These are phyloP conservation scores for Tremella yokohamensis DNA, from an alignment of 768 basidiomycete species.

Conservation along the genomic window DNA sequence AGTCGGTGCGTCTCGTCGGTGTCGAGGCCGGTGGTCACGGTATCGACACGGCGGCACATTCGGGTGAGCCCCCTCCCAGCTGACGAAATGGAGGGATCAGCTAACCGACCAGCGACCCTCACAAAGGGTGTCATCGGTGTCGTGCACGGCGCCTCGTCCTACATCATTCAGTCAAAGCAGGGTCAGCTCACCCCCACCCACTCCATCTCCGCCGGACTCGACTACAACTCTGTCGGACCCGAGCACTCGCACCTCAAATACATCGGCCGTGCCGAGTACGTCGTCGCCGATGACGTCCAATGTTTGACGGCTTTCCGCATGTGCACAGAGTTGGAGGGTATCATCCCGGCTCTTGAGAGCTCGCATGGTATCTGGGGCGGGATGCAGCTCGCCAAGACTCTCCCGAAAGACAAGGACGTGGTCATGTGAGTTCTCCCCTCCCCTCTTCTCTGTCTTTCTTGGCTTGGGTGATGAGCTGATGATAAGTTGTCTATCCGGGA, in stretches of 20 bases:
- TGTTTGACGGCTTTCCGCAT: constrained; percentile 87
- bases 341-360: constrained; percentile 95
- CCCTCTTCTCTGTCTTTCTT: neutral
- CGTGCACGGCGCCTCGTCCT: constrained; percentile 87
- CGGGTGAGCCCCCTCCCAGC: constrained; percentile 42
- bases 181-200: constrained; percentile 98
- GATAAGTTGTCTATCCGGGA: constrained; percentile 71
- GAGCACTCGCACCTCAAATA: constrained; percentile 98
- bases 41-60: constrained; percentile 73
- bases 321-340: constrained; percentile 89
- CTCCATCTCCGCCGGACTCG: constrained; percentile 70
- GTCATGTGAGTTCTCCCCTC: constrained; percentile 70
- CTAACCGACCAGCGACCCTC: constrained; percentile 65
- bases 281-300: constrained; percentile 88
- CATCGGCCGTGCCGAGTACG: constrained; percentile 86
- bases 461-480: constrained; percentile 6
- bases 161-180: constrained; percentile 78
- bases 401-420: constrained; percentile 78
- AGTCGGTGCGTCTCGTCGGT: constrained; percentile 77
- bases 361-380: constrained; percentile 95
- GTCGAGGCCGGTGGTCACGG: constrained; percentile 99
- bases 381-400: constrained; percentile 73
- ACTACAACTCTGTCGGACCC: constrained; percentile 71
- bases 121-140: constrained; percentile 89
- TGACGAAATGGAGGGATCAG: neutral